Evolutionary conservation across 345 rosid genomes (phyloP), one percentile per base, ranked within the genome.

Genomic region (Mallotus nudiflorus): DNA sequence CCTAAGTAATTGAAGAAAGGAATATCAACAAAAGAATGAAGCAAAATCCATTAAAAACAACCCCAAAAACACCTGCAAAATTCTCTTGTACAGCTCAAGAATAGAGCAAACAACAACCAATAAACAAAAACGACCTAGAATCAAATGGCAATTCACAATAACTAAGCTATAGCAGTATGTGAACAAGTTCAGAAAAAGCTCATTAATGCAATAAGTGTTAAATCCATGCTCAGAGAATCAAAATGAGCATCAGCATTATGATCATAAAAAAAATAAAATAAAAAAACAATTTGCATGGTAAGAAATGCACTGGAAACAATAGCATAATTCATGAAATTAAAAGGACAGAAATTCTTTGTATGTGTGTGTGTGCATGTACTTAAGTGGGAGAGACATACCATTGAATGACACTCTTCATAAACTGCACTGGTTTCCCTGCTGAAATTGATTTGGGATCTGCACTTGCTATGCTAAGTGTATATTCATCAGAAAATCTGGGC

Each of bases 401-500:
- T 48, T 88, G 81, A 35, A 94, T 87, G 77, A 88, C 98, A 65
- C 93, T 90, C 81, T 85, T 95, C 65, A 97, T 88, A n/a, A 95
- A 57, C 67, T 91, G 79, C 33, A 88, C 96, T 16, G 91, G 85
- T 76, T 89, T 87, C 69, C 96, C 91, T 20, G 98, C 97, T 65
- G 98, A 86, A 72, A 91, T 83, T 53, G 99, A 90, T 70, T 91
- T 85, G 12, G 97, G 93, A 82, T 92, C 99, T 42, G 99, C 90
- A 72, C 98, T 92, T 0, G 83, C 91, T 31, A 92, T 87, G 56
- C 82, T 83, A 31, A 96, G 89, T 5, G 93, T 91, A 85, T 92
- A 96, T 66, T 75, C 75, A 84, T 89, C 93, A 20, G 98, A 91
- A 86, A 92, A 96, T 82, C 98, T 92, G 0, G 98, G 96, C 72